phyloP scores from a whole-genome alignment of 2,329 filamentous ascomycete species.

The Aspergillus ochraceoroseus region DNA sequence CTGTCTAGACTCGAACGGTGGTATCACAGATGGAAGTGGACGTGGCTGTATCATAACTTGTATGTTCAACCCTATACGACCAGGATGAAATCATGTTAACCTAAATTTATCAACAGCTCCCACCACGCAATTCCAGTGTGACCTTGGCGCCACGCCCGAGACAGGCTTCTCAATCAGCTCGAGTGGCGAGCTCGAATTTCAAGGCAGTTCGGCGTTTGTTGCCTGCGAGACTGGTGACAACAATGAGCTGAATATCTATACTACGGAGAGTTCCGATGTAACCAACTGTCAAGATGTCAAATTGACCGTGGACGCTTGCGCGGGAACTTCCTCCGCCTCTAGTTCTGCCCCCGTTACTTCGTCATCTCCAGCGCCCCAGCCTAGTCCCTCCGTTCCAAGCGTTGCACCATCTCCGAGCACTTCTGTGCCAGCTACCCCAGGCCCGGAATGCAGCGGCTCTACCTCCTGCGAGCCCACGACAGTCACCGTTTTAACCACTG shows the following conservation, averaged over 20 bases:
- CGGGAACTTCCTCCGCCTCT: conserved; percentile 21
- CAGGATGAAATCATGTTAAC: too few species aligned
- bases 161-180: conserved; percentile 55
- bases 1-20: conserved; percentile 51
- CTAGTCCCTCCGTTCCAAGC: conserved; percentile 10
- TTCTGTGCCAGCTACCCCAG: conserved; percentile 2
- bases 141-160: conserved; percentile 49
- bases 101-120: conserved; percentile 39
- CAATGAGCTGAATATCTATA: conserved; percentile 42
- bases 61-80: too few species aligned
- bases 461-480: not conserved
- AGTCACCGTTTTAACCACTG: conserved; percentile 4
- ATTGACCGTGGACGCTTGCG: conserved; percentile 38
- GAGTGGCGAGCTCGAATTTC: conserved; percentile 50
- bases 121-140: conserved; percentile 59
- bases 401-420: conserved; percentile 10
- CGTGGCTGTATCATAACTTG: conserved; percentile 61
- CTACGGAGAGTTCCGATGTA: conserved; percentile 29
- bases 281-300: conserved; percentile 34
- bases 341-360: conserved; percentile 15
- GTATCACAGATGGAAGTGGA: conserved; percentile 53
- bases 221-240: conserved; percentile 54
- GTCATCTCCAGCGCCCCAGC: conserved; percentile 7
- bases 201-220: conserved; percentile 53
- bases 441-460: not conserved